Conservation (phyloP, 1,139 yeast genomes). For the Arxiozyma bovina region DNA sequence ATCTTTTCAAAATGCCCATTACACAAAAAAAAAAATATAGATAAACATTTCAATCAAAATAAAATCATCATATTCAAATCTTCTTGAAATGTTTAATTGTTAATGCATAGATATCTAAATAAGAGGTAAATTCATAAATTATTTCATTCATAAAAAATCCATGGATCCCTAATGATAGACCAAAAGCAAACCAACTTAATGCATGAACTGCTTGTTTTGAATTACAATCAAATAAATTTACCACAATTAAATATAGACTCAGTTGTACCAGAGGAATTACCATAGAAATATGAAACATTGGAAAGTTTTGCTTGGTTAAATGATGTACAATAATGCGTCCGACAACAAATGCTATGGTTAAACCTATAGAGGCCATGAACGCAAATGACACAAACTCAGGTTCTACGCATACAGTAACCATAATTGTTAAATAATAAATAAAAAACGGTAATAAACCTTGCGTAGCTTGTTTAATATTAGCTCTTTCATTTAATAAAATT, state of each 20-base stretch:
- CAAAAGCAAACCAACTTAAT: slow-evolving; percentile 64
- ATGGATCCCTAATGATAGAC: slow-evolving; percentile 67
- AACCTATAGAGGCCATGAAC: slow-evolving; percentile 61
- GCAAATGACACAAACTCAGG: slow-evolving; percentile 52
- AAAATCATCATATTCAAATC: background rate
- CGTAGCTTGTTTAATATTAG: slow-evolving; percentile 37
- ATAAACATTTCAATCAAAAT: too few relatives aligned
- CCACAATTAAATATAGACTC: slow-evolving; percentile 35
- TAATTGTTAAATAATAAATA: slow-evolving; percentile 48
- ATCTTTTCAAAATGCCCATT: too few relatives aligned
- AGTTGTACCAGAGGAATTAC: slow-evolving; percentile 55
- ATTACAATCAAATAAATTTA: slow-evolving; percentile 36
- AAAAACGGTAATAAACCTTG: slow-evolving; percentile 65
- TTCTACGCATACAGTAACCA: slow-evolving; percentile 38
- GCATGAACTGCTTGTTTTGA: slow-evolving; percentile 37
- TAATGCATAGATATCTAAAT: background rate
- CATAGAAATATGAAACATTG: slow-evolving; percentile 60
- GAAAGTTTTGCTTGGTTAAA: slow-evolving; percentile 70
- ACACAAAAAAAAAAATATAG: too few relatives aligned
- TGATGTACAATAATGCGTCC: slow-evolving; percentile 87
- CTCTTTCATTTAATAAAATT: slow-evolving; percentile 21
- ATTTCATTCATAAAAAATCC: slow-evolving; percentile 72
- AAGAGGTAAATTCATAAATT: slow-evolving; percentile 34
- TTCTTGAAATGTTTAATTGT: background rate
- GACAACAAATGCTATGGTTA: slow-evolving; percentile 73